Percentiles rank a stretch among this genome's conserved stretches.
Conservation (phyloP, 2,329 filamentous ascomycete genomes). For the Pezicula carpinea region DNA sequence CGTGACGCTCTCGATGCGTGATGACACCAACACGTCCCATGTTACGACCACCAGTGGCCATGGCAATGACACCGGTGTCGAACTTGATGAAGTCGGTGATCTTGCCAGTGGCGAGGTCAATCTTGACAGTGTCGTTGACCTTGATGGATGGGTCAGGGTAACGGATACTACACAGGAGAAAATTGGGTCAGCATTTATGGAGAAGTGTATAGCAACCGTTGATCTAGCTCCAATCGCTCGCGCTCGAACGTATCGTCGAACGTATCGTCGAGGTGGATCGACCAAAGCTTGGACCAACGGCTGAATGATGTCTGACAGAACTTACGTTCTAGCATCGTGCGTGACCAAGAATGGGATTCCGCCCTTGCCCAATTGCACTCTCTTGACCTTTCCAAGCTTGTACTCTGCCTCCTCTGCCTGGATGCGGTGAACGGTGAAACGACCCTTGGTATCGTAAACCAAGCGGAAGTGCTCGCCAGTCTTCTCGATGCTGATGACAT, state of each 20-base stretch:
- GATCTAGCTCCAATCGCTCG: conserved; percentile 26
- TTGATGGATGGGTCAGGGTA: conserved; percentile 98
- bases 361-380: conserved; percentile 97
- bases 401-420: conserved; percentile 98
- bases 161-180: conserved; percentile 70
- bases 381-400: conserved; percentile 99
- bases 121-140: conserved; percentile 99
- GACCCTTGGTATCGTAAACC: conserved; percentile 99
- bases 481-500: conserved; percentile 99
- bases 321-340: conserved; percentile 99
- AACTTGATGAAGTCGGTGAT: conserved; percentile 98
- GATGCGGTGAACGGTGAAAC: conserved; percentile 99
- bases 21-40: conserved; percentile 99
- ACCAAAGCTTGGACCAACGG: conserved; percentile 99
- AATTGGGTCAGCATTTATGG: conserved; percentile 28
- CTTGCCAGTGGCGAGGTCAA: conserved; percentile 95
- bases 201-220: conserved; percentile 28
- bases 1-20: conserved; percentile 99
- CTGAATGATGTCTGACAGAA: conserved; percentile 98
- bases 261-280: conserved; percentile 34
- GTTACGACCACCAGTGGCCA: conserved; percentile 99
- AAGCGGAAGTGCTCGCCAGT: conserved; percentile 99
- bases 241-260: conserved; percentile 4
- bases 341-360: conserved; percentile 99
- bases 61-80: conserved; percentile 96